A percentile compares a stretch with the other conserved stretches of the same genome.
Conservation (phyloP, 2,329 filamentous ascomycete species). For the Fusarium clavum region DNA sequence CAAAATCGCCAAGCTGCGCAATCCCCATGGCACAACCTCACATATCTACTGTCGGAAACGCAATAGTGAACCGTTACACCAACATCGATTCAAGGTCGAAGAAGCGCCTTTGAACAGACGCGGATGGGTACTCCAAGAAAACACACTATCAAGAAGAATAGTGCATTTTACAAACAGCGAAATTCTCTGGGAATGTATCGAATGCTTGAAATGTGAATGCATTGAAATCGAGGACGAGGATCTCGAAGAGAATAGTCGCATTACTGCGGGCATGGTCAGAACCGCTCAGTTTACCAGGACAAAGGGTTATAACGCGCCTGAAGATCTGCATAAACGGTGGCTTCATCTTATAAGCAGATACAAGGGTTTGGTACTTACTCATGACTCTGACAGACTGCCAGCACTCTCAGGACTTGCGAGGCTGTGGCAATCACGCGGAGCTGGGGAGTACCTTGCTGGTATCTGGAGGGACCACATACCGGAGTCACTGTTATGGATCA, state of each 20-base stretch:
- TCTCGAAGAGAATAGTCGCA: background rate
- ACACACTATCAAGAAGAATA: background rate
- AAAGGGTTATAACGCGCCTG: background rate
- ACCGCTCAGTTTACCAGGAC: background rate
- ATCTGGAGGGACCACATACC: background rate
- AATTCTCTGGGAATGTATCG: background rate
- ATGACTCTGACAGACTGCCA: background rate
- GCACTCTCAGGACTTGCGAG: background rate
- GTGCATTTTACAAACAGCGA: background rate
- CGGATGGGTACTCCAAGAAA: background rate
- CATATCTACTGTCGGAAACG: background rate
- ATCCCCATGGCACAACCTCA: background rate
- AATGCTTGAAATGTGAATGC: background rate
- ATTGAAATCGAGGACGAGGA: background rate
- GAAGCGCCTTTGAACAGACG: background rate
- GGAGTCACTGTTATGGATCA: background rate
- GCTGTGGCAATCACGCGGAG: background rate
- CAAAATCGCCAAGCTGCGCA: accelerated
- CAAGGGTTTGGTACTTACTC: background rate
- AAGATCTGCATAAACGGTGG: background rate
- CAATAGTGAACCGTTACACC: accelerated
- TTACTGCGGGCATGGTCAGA: background rate
- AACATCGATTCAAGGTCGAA: background rate
- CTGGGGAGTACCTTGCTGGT: background rate
- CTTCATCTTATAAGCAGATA: background rate